phyloP scores from a whole-genome alignment of 2,329 filamentous ascomycete species.

The Pseudogymnoascus verrucosus region DNA sequence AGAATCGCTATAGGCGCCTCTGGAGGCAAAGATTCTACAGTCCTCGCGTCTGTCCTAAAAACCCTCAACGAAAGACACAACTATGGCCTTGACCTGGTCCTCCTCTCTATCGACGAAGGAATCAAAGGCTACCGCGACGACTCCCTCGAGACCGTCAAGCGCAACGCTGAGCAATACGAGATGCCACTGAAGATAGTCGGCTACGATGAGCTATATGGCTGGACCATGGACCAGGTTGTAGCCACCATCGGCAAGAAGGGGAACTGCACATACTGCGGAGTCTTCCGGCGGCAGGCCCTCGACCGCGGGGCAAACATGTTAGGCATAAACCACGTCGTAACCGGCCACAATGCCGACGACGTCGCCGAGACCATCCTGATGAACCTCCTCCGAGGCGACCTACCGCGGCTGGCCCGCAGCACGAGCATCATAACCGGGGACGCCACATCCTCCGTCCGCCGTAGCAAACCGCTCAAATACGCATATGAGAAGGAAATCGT shows the following conservation, averaged over 20 bases:
- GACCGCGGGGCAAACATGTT: conserved; percentile 85
- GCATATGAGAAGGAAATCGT: conserved; percentile 99
- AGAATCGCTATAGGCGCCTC: conserved; percentile 90
- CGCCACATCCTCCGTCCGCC: conserved; percentile 76
- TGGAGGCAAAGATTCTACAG: conserved; percentile 94
- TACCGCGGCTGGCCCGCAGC: conserved; percentile 77
- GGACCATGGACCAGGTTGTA: conserved; percentile 99
- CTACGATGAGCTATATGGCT: conserved; percentile 90
- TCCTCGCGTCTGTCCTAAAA: conserved; percentile 88
- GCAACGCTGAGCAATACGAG: conserved; percentile 82
- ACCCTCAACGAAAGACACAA: conserved; percentile 84
- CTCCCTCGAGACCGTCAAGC: conserved; percentile 90
- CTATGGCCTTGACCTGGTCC: conserved; percentile 76
- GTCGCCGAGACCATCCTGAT: conserved; percentile 96
- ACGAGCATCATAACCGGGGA: conserved; percentile 83
- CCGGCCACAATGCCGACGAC: conserved; percentile 95
- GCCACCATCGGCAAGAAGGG: conserved; percentile 95
- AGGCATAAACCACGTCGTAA: conserved; percentile 87
- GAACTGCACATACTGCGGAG: conserved; percentile 97
- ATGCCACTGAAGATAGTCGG: conserved; percentile 90
- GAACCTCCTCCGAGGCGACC: conserved; percentile 86
- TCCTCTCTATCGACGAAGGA: conserved; percentile 92
- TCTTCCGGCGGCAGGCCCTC: conserved; percentile 87
- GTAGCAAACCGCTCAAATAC: conserved; percentile 95
- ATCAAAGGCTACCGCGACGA: conserved; percentile 97